Base-by-base conservation (phyloP, 768 basidiomycete genomes). In the Rhizopogon roseolus region DNA sequence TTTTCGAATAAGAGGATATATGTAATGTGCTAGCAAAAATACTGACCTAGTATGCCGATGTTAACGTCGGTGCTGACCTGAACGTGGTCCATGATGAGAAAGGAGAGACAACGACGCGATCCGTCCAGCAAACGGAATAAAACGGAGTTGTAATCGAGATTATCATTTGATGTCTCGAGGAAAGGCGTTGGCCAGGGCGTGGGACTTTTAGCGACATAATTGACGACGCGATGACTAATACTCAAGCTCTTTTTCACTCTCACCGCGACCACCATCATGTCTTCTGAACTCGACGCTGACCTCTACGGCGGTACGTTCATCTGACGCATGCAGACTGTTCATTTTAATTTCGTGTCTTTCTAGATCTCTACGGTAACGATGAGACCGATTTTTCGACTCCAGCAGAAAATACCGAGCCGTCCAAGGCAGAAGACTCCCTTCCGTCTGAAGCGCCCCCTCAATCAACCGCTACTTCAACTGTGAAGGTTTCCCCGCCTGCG, bases 281-380 rank as follows among this genome's bases (percentile, higher is more conserved):
- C 70, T 62, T 84, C 86, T 58, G 88, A 90, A 74, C 85, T 90
- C 69, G 89, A 93, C 69, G 88, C 88, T 72, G 92, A 93, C 69
- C 80, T 93, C 50, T 94, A 94, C 64, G 90, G 90, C 64, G 92
- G 92, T 90, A 66, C 53, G 84, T 22, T 1, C 50, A 39, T 25
- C 42, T 8, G 55, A 25, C 39, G 28, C 22, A 39, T 52, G 46
- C 13, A 19, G 11, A 41, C 17, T 29, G 5, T 27, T 36, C 29
- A 8, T 48, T 50, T 32, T 39, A 42, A 38, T 28, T 50, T 56
- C 32, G 52, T 37, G 3, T 13, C n/a, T 14, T 50, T 8, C 32
- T 54, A 1, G 88, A 89, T 66, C 81, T 90, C 44, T 91, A 90
- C 64, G 78, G 76, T 46, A 76, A 73, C 49, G 80, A 79, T 49